Evolutionary conservation across 331 rosid species (phyloP).

Genomic region (Malus hybrid): DNA sequence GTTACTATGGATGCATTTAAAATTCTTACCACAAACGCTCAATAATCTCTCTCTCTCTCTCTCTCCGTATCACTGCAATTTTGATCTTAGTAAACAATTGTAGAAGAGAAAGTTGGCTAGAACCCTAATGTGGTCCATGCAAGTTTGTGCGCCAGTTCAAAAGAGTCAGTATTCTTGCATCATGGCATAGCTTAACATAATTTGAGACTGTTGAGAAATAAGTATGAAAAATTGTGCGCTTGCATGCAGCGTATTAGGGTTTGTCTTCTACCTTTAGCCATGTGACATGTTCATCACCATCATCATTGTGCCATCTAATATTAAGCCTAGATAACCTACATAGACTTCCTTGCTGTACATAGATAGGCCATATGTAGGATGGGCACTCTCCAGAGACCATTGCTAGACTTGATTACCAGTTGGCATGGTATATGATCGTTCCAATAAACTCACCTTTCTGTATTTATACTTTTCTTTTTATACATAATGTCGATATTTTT

Average conservation of each 20-base stretch:
- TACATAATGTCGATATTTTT: not conserved
- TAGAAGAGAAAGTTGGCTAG: not conserved
- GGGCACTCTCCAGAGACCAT: not conserved
- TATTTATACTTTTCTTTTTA: not conserved
- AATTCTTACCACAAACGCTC: not conserved
- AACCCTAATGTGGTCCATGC: not conserved
- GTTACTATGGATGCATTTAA: too few relatives aligned
- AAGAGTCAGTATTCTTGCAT: not conserved
- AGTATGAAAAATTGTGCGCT: not conserved
- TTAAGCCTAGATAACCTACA: not conserved
- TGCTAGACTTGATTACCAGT: not conserved
- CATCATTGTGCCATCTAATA: not conserved
- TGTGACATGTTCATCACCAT: conserved; percentile 6
- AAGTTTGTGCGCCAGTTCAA: not conserved
- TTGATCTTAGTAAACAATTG: not conserved
- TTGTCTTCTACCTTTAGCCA: not conserved
- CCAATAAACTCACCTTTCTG: not conserved
- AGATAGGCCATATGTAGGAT: too few relatives aligned
- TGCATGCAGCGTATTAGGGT: not conserved
- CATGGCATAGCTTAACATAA: not conserved
- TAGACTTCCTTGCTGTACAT: not conserved
- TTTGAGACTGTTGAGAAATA: not conserved
- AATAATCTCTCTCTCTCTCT: not conserved
- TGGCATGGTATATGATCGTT: not conserved
- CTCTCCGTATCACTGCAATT: not conserved